phyloP scores from a whole-genome alignment of 768 basidiomycete genomes.

The Strobilomyces echinocephalus region DNA sequence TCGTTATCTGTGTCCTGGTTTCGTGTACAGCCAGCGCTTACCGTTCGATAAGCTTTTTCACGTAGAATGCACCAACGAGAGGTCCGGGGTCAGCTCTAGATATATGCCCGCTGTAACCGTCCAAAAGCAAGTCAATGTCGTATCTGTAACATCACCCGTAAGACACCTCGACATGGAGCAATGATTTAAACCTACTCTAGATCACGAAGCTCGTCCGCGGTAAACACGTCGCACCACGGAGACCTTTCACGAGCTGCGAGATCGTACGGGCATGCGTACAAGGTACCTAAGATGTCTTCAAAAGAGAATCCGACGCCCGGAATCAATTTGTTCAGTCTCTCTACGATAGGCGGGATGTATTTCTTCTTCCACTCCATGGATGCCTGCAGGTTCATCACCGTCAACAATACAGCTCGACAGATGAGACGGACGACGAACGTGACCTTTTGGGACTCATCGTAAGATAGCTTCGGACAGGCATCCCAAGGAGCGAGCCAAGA shows the following conservation, averaged over 20 bases:
- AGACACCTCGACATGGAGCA: neutral
- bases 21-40: constrained; percentile 2
- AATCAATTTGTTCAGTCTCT: constrained; percentile 32
- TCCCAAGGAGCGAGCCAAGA: constrained; percentile 39
- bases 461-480: constrained; percentile 25
- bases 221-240: constrained; percentile 40
- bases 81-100: constrained; percentile 27
- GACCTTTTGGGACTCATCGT: neutral
- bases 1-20: neutral
- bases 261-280: constrained; percentile 41
- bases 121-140: constrained; percentile 34
- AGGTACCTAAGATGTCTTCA: constrained; percentile 34
- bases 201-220: constrained; percentile 27
- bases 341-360: constrained; percentile 36
- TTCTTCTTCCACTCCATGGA: constrained; percentile 29
- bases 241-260: constrained; percentile 32
- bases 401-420: neutral
- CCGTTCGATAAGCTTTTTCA: constrained; percentile 38
- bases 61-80: constrained; percentile 34
- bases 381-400: constrained; percentile 1
- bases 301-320: constrained; percentile 30
- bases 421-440: neutral
- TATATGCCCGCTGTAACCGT: constrained; percentile 32
- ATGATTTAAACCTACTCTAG: constrained; percentile 31
- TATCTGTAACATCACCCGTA: constrained; percentile 22